phyloP scores from a whole-genome alignment of 768 basidiomycete genomes.

The Tricholoma hemisulphureum region DNA sequence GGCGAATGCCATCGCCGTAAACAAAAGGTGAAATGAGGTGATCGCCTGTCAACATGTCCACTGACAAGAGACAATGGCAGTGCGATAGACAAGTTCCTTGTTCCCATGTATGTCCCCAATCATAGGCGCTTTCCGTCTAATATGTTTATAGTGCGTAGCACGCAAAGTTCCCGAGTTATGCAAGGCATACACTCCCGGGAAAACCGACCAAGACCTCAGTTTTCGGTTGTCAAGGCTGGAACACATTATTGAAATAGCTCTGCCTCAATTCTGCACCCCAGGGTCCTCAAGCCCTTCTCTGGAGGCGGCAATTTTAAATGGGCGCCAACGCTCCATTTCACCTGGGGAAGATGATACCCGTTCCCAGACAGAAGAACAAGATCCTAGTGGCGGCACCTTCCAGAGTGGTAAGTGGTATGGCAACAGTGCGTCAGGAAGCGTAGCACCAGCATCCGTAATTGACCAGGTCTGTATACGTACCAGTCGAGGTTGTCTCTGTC shows the following conservation, averaged over 20 bases:
- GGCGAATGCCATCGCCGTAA: conserved; percentile 88
- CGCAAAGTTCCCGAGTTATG: conserved; percentile 87
- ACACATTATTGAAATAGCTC: conserved; percentile 74
- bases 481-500: not conserved
- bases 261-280: conserved; percentile 68
- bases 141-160: conserved; percentile 60
- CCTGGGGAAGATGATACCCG: conserved; percentile 63
- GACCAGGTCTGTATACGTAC: conserved; percentile 56
- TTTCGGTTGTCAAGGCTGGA: conserved; percentile 74
- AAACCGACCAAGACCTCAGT: conserved; percentile 78
- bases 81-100: conserved; percentile 86
- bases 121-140: conserved; percentile 9
- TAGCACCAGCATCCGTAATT: conserved; percentile 75
- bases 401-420: conserved; percentile 88
- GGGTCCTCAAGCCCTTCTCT: conserved; percentile 35
- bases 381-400: conserved; percentile 72
- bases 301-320: conserved; percentile 26
- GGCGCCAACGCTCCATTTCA: conserved; percentile 49
- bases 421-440: conserved; percentile 77
- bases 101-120: conserved; percentile 60
- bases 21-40: conserved; percentile 60
- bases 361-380: conserved; percentile 76
- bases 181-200: conserved; percentile 86
- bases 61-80: conserved; percentile 35
- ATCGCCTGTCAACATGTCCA: conserved; percentile 8